Evolutionary conservation across 1,139 yeast species (phyloP).

Genomic region (Kodamaea arcana): DNA sequence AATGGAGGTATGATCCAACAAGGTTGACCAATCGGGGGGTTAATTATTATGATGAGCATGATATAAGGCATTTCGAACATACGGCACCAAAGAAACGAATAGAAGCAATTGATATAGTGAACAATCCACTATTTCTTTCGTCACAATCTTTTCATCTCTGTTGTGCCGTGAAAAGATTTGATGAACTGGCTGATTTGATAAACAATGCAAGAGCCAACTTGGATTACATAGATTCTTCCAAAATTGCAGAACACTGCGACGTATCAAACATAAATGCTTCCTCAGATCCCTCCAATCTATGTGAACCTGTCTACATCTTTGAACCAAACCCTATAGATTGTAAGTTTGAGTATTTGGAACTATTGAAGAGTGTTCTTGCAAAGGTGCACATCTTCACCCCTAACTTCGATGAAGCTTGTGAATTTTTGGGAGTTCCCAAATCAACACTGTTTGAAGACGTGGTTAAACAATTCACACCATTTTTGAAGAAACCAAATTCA

Average conservation of each 20-base stretch:
- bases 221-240: no score
- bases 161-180: constrained; percentile 65
- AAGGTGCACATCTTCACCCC: constrained; percentile 69
- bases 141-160: constrained; percentile 65
- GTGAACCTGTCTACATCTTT: constrained; percentile 53
- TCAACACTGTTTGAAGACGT: constrained; percentile 20
- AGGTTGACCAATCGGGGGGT: constrained; percentile 79
- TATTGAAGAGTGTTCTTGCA: constrained; percentile 39
- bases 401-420: constrained; percentile 77
- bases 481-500: constrained; percentile 34
- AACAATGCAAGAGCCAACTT: constrained; percentile 10
- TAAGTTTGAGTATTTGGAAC: constrained; percentile 40
- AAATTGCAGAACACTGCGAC: no score
- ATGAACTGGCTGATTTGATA: constrained; percentile 39
- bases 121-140: constrained; percentile 26
- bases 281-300: constrained; percentile 1
- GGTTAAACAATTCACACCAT: constrained; percentile 37
- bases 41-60: constrained; percentile 65
- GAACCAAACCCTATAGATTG: constrained; percentile 88
- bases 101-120: constrained; percentile 53
- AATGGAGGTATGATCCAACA: constrained; percentile 46
- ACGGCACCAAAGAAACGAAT: constrained; percentile 63
- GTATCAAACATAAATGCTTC: no score
- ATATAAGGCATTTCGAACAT: constrained; percentile 45
- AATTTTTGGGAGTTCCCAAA: constrained; percentile 37